Evolutionary conservation across 179 eudicot species (phyloP).

Genomic region (Amaranthus tricolor): DNA sequence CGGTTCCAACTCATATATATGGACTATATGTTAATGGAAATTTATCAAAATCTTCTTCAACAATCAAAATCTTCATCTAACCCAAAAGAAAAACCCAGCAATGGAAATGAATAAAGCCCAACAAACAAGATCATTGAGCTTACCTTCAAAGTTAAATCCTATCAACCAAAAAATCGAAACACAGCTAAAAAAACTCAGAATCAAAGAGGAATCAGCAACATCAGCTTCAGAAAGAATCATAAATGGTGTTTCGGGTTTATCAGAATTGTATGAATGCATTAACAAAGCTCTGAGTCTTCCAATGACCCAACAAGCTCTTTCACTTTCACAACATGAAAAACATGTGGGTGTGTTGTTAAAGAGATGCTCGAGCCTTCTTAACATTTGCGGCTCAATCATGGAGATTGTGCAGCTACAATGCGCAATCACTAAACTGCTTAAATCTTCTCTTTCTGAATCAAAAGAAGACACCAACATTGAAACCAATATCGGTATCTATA

Average conservation of each 20-base stretch:
- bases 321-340: conserved; percentile 24
- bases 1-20: neutral
- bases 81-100: neutral
- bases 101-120: conserved; percentile 13
- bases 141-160: conserved; percentile 30
- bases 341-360: conserved; percentile 33
- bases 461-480: too few species aligned
- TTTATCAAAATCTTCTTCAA: neutral
- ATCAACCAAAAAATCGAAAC: conserved; percentile 23
- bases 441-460: neutral
- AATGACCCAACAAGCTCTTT: conserved; percentile 40
- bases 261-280: conserved; percentile 32
- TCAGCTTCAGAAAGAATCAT: conserved; percentile 31
- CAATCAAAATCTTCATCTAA: neutral
- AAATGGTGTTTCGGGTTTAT: conserved; percentile 29
- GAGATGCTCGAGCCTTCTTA: conserved; percentile 26
- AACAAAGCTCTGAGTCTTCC: conserved; percentile 48
- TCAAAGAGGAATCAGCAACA: conserved; percentile 28
- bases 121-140: conserved; percentile 28
- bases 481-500: conserved; percentile 3
- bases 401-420: conserved; percentile 14
- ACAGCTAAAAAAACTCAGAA: conserved; percentile 34
- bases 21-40: neutral
- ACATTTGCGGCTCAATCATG: conserved; percentile 12
- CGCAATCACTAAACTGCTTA: neutral